Percentiles rank a stretch among this genome's conserved stretches.
These are phyloP conservation scores for Calocera cornea DNA, from an alignment of 768 basidiomycete species.

Conservation along the genomic window DNA sequence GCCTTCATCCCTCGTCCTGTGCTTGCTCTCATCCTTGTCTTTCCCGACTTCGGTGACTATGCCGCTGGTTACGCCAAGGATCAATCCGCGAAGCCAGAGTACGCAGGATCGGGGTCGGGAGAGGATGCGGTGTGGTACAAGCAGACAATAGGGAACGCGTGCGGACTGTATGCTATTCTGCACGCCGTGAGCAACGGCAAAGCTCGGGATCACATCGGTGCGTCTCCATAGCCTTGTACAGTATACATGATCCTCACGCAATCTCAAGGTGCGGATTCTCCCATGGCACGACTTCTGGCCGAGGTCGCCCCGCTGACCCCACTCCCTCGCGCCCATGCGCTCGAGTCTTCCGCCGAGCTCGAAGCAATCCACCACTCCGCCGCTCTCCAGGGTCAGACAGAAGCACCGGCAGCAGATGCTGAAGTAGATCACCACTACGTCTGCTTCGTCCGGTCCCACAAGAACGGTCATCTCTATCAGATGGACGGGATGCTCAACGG, in stretches of 20 bases:
- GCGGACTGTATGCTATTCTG: conserved; percentile 8
- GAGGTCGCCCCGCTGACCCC: conserved; percentile 2
- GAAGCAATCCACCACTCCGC: conserved; percentile 3
- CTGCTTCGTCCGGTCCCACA: conserved; percentile 2
- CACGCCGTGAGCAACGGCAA: conserved; percentile 7
- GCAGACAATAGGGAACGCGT: conserved; percentile 9
- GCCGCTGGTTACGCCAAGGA: not conserved
- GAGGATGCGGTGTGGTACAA: conserved; percentile 7
- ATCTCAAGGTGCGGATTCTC: not conserved
- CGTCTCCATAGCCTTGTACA: not conserved
- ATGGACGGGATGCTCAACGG: conserved; percentile 8
- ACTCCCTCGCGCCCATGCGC: conserved; percentile 2
- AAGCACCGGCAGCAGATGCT: conserved; percentile 5
- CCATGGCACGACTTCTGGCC: not conserved
- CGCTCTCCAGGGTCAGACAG: conserved; percentile 6
- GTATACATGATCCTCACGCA: not conserved
- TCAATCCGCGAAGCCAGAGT: conserved; percentile 2
- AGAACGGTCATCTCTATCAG: conserved; percentile 7
- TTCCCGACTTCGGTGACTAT: conserved; percentile 4
- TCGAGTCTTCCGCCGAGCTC: conserved; percentile 6
- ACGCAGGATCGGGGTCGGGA: not conserved
- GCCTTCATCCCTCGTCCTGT: conserved; percentile 8
- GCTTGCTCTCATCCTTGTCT: conserved; percentile 5
- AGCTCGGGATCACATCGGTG: not conserved
- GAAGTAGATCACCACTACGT: conserved; percentile 10